Conservation (phyloP, 1,284 basidiomycete species). For the Cystobasidium pallidum region DNA sequence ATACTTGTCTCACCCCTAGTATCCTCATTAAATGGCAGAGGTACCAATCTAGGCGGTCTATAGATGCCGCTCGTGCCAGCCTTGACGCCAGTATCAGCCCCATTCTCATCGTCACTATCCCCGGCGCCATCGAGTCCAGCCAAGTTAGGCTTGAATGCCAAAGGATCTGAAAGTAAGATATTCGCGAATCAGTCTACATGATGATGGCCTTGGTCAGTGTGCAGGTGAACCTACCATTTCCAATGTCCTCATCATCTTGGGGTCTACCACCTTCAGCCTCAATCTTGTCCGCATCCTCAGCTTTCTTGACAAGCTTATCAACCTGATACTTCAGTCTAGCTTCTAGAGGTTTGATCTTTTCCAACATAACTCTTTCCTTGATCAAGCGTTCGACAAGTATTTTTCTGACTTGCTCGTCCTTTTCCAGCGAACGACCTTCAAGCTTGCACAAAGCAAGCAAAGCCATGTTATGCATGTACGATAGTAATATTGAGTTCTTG, state of each 20-base stretch:
- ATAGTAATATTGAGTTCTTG: slow-evolving; percentile 72
- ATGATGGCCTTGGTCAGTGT: not conserved
- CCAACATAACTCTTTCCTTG: slow-evolving; percentile 72
- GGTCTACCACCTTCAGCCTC: slow-evolving; percentile 52
- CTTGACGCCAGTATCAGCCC: slow-evolving; percentile 52
- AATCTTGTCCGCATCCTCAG: slow-evolving; percentile 62
- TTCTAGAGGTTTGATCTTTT: slow-evolving; percentile 79
- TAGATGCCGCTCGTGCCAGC: slow-evolving; percentile 66
- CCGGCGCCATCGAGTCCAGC: slow-evolving; percentile 46
- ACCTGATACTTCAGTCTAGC: slow-evolving; percentile 90
- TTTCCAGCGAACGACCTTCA: slow-evolving; percentile 64
- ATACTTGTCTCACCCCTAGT: slow-evolving; percentile 55
- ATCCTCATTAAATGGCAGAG: slow-evolving; percentile 82
- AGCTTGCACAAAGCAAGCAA: slow-evolving; percentile 73
- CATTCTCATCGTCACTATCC: slow-evolving; percentile 56
- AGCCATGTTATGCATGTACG: slow-evolving; percentile 81
- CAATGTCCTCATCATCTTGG: slow-evolving; percentile 62
- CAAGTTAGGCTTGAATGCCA: slow-evolving; percentile 89
- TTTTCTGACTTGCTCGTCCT: slow-evolving; percentile 53
- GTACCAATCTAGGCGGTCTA: slow-evolving; percentile 86
- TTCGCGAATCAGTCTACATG: slow-evolving; percentile 12
- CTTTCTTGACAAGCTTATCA: slow-evolving; percentile 82
- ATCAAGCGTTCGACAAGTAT: slow-evolving; percentile 64
- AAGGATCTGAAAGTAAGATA: slow-evolving; percentile 66
- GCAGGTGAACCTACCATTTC: slow-evolving; percentile 65